Conservation (phyloP, 2,329 filamentous ascomycete species). For the Lojkania enalia region DNA sequence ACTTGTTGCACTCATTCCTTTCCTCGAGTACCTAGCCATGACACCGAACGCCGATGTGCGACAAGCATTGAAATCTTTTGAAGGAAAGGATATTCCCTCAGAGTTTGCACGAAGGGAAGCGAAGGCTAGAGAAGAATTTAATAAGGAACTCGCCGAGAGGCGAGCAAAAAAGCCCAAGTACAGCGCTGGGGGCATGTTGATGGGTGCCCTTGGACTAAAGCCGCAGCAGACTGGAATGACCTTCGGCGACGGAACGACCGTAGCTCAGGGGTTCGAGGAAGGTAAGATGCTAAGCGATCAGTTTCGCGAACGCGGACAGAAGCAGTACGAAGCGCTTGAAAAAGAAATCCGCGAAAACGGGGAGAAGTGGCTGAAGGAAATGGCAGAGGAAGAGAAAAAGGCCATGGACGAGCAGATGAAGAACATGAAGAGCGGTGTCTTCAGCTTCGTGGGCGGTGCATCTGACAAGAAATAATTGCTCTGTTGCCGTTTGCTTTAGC, state of each 20-base stretch:
- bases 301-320: conserved; percentile 86
- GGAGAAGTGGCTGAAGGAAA: conserved; percentile 93
- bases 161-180: conserved; percentile 63
- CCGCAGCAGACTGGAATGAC: conserved; percentile 60
- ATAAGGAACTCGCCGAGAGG: conserved; percentile 73
- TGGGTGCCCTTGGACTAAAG: conserved; percentile 77
- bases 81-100: conserved; percentile 83
- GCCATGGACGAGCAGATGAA: conserved; percentile 87
- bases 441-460: conserved; percentile 30
- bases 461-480: too few relatives aligned
- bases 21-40: conserved; percentile 94
- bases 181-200: conserved; percentile 69
- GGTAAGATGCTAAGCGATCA: conserved; percentile 98
- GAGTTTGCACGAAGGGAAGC: conserved; percentile 91
- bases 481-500: background rate
- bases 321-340: conserved; percentile 86
- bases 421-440: conserved; percentile 70
- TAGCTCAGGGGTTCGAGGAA: conserved; percentile 77
- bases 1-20: conserved; percentile 86
- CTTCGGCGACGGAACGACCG: conserved; percentile 54
- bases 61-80: conserved; percentile 81
- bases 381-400: conserved; percentile 85
- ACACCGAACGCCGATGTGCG: conserved; percentile 91
- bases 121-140: conserved; percentile 80
- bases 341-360: conserved; percentile 91